Base-by-base conservation (phyloP, 2,329 filamentous ascomycete genomes). In the Hypocrella siamensis region DNA sequence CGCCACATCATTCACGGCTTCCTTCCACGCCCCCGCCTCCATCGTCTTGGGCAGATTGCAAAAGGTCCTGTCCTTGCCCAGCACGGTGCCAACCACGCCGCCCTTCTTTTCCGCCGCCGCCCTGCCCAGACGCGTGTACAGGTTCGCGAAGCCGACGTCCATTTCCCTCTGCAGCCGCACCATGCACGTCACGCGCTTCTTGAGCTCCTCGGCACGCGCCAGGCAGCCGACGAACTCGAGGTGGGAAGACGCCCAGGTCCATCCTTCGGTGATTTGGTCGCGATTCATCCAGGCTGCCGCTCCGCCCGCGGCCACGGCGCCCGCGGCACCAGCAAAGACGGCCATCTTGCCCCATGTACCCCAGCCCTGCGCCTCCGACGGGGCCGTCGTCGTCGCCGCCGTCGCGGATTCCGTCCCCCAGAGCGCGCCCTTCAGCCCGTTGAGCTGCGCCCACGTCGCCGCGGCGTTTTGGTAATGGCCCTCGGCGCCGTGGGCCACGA, bases 201-300 rank as follows among this genome's bases (percentile, higher is more conserved):
- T 75, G 40, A 96, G 61, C 47, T 93, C 85, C 44, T 86, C 79
- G 4, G 74, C 75, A n/a, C 82, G 75, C 30, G 81, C 79, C 6
- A 98, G 67, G 46, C 84, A 92, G 3, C 85, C 84, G 2, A 96
- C 82, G 46, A 96, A 98, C 52, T 90, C 82, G 17, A 98, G 71
- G 54, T 98, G 90, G 22, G 82, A 90, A 12, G 79, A 74, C 11
- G 82, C 82, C 85, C 86, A 96, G 8, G 63, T 63, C 60, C 77
- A 77, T 6, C 86, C 80, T 37, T 78, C 67, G 3, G 68, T 71
- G 38, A 96, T 72, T 40, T 83, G 75, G 19, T 92, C 81, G 33
- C 83, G 73, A 45, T 90, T 85, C 45, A 80, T 64, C 60, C 93
- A 96, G 9, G 88, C 80, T 6, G 85, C 85, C 1, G 82, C 82